Base-by-base conservation (phyloP, 192 early-diverging fungal genomes). In the Paraglomus brasilianum region DNA sequence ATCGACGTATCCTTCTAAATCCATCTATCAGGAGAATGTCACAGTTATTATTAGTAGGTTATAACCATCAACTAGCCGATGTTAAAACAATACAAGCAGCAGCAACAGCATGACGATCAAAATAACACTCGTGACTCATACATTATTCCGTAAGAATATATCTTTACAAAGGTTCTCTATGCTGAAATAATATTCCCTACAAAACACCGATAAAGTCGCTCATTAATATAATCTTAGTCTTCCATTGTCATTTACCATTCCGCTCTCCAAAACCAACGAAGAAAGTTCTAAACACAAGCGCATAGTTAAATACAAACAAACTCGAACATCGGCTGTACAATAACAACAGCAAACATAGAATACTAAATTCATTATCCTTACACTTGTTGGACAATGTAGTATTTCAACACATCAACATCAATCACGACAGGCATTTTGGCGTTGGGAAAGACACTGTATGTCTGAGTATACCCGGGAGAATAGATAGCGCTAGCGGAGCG, bases 81-180 rank as follows among this genome's bases (percentile, higher is more conserved):
- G 30, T 30, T 30, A 30, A 30, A 30, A 3, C n/a, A 6, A 4
- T 39, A 22, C 56, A 47, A 15, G 1, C 11, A 47, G 1, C 17
- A 50, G n/a, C 2, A 22, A 30, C 39, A 13, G 5, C 3, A 11
- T 15, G 38, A 50, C 8, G 0, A 0, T 8, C 2, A 38, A 40
- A 58, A 21, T 39, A 8, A 36, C 7, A 19, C 22, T 58, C 4
- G 19, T 70, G 14, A 19, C 30, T 15, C 71, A 66, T 71, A 75
- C 78, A 55, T 82, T 78, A 44, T 66, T 82, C 50, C 97, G 89
- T 81, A 99, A 93, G 78, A 85, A 99, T 17, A 98, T 83, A 76
- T 99, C 97, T 59, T 91, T 92, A 88, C 93, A 95, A 58, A 99
- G 82, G 71, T 99, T 99, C 46, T 98, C 95, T 49, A 97, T 86